Conservation (phyloP, 805 yeast species). For the Starmerella sirachaensis region DNA sequence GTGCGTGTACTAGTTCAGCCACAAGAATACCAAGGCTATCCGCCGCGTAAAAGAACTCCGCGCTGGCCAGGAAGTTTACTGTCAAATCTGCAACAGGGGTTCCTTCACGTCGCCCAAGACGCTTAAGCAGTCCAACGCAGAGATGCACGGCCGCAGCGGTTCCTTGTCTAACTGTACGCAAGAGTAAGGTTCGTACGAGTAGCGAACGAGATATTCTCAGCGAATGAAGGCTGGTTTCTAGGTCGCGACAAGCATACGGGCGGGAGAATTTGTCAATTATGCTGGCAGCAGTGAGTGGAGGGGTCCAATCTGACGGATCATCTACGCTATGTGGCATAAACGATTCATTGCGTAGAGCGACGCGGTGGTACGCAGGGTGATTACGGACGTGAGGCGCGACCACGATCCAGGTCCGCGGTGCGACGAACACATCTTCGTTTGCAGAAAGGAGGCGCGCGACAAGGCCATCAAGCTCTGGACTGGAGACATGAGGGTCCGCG, state of each 20-base stretch:
- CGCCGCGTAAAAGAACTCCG: conserved; percentile 10
- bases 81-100: conserved; percentile 16
- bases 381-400: conserved; percentile 12
- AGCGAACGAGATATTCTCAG: conserved; percentile 4
- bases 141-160: conserved; percentile 12
- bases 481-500: background rate
- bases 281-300: conserved; percentile 7
- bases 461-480: background rate
- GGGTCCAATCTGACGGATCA: conserved; percentile 15
- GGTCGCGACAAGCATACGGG: conserved; percentile 20
- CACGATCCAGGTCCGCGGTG: conserved; percentile 17
- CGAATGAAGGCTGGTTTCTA: conserved; percentile 9
- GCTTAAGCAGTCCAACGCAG: conserved; percentile 16
- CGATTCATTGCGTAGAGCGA: conserved; percentile 17
- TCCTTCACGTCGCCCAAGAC: conserved; percentile 12
- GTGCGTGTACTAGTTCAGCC: conserved; percentile 38
- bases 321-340: conserved; percentile 14
- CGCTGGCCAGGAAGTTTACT: conserved; percentile 19
- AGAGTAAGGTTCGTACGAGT: conserved; percentile 13
- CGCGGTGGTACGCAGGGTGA: conserved; percentile 9
- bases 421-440: conserved; percentile 15
- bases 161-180: conserved; percentile 14
- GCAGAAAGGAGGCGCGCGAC: conserved; percentile 8
- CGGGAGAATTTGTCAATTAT: conserved; percentile 25
- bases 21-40: conserved; percentile 31